Conservation (phyloP, 2,329 filamentous ascomycete genomes). For the Grosmannia clavigera region DNA sequence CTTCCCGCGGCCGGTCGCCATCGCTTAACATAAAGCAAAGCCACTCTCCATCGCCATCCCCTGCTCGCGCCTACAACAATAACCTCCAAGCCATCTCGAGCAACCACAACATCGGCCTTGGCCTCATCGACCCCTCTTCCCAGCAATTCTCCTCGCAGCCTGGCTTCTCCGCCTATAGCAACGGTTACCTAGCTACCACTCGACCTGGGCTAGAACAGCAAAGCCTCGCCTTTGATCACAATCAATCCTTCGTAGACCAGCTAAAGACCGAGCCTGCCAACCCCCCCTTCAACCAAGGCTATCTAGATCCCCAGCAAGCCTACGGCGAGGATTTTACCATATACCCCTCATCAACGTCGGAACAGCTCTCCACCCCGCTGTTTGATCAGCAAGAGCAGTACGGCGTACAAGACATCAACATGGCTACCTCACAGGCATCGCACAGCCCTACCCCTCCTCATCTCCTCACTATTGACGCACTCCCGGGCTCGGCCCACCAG, state of each 20-base stretch:
- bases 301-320: slow-evolving; percentile 30
- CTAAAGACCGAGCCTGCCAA: slow-evolving; percentile 19
- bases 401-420: slow-evolving; percentile 35
- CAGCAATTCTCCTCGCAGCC: slow-evolving; percentile 28
- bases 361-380: slow-evolving; percentile 49
- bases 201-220: slow-evolving; percentile 22
- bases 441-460: slow-evolving; percentile 44
- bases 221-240: slow-evolving; percentile 29
- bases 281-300: slow-evolving; percentile 20
- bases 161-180: slow-evolving; percentile 34
- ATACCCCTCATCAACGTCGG: slow-evolving; percentile 43
- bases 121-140: slow-evolving; percentile 44
- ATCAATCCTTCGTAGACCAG: slow-evolving; percentile 32
- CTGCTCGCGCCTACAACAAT: slow-evolving; percentile 36
- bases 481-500: slow-evolving; percentile 32
- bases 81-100: slow-evolving; percentile 15
- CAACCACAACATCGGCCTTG: slow-evolving; percentile 30
- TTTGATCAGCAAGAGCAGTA: slow-evolving; percentile 36
- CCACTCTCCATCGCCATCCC: slow-evolving; percentile 44
- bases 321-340: slow-evolving; percentile 51
- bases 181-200: slow-evolving; percentile 34
- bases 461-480: slow-evolving; percentile 36
- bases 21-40: slow-evolving; percentile 54
- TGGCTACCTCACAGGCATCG: slow-evolving; percentile 42
- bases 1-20: slow-evolving; percentile 46